These are phyloP conservation scores for Ulota crispa DNA, from an alignment of 225 moss, liverwort and hornwort species.

Conservation along the genomic window DNA sequence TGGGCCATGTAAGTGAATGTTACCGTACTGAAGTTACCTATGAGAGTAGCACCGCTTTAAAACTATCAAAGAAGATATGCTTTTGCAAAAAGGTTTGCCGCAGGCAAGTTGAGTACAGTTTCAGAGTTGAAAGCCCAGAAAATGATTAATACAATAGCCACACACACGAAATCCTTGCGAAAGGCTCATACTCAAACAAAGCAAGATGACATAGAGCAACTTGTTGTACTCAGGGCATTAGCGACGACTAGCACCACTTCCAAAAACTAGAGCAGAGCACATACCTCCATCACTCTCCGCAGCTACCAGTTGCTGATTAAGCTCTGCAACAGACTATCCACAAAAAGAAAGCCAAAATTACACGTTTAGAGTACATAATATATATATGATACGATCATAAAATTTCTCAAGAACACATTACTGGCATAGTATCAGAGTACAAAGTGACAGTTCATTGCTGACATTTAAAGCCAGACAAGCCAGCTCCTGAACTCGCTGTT, in stretches of 20 bases:
- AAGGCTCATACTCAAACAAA: conserved; percentile 1
- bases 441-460: neutral
- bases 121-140: neutral
- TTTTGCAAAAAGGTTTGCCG: neutral
- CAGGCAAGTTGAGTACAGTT: neutral
- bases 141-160: conserved; percentile 3
- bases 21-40: neutral
- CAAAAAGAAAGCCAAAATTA: conserved; percentile 9
- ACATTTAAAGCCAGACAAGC: conserved; percentile 4
- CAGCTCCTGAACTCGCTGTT: conserved; percentile 3
- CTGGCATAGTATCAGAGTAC: neutral
- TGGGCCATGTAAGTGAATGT: conserved; percentile 22
- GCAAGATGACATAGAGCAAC: conserved; percentile 2
- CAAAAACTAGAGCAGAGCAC: conserved; percentile 17
- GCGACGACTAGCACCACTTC: conserved; percentile 4
- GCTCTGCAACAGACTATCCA: conserved; percentile 86
- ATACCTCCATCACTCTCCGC: conserved; percentile 95
- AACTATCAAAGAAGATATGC: neutral
- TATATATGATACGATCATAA: neutral
- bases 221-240: neutral
- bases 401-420: neutral
- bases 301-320: conserved; percentile 79
- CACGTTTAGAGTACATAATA: conserved; percentile 8
- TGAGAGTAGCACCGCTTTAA: conserved; percentile 1
- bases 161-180: neutral